Conservation (phyloP, 148 eudicot species). For the Heliosperma pusillum region DNA sequence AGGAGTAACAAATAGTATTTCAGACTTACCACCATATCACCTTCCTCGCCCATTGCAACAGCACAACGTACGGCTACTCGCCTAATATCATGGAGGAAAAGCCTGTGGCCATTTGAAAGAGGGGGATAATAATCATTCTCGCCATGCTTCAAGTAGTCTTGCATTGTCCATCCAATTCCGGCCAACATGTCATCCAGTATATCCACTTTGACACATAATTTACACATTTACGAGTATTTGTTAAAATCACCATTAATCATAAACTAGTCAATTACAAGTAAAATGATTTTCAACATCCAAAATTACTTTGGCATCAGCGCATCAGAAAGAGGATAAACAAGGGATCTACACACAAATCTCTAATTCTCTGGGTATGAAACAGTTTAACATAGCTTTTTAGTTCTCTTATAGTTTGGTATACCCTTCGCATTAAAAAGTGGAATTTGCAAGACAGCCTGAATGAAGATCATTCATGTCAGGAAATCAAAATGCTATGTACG, state of each 20-base stretch:
- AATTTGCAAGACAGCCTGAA: background rate
- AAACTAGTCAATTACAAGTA: background rate
- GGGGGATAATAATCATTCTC: slow-evolving; percentile 98
- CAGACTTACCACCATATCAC: slow-evolving; percentile 88
- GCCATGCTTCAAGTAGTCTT: slow-evolving; percentile 89
- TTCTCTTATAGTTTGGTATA: background rate
- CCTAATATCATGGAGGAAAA: slow-evolving; percentile 91
- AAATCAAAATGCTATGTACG: background rate
- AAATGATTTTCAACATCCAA: background rate
- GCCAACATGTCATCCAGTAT: slow-evolving; percentile 97
- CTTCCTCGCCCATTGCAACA: slow-evolving; percentile 99
- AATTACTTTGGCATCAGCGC: background rate
- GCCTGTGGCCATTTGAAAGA: slow-evolving; percentile 86
- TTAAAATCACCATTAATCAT: slow-evolving; percentile 11
- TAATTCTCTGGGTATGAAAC: background rate
- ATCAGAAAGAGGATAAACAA: slow-evolving; percentile 2
- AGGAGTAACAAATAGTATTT: background rate
- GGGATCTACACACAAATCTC: background rate
- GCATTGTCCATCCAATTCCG: slow-evolving; percentile 97
- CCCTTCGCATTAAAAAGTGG: background rate
- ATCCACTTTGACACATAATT: slow-evolving; percentile 62
- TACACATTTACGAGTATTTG: slow-evolving; percentile 19
- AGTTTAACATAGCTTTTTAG: background rate
- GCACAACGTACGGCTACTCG: slow-evolving; percentile 94
- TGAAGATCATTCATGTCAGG: background rate